Evolutionary conservation across 148 eudicot species (phyloP).

Genomic region (Nepenthes gracilis): DNA sequence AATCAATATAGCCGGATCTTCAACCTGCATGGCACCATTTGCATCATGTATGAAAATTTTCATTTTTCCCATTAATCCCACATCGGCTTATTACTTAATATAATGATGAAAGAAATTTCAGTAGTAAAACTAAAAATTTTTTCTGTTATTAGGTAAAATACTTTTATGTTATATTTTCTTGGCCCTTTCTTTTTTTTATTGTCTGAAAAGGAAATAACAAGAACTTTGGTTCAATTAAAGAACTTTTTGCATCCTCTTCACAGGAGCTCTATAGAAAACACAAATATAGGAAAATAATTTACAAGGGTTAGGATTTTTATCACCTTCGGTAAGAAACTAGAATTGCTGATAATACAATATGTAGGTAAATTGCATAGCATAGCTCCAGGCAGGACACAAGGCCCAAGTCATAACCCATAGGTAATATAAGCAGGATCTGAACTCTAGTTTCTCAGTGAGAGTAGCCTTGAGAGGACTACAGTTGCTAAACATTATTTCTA

Average conservation of each 20-base stretch:
- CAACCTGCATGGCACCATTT: conserved; percentile 4
- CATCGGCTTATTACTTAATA: too few relatives aligned
- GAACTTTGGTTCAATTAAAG: too few relatives aligned
- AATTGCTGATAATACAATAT: conserved; percentile 16
- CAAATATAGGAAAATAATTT: too few relatives aligned
- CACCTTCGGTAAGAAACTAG: conserved; percentile 24
- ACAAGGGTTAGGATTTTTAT: not conserved
- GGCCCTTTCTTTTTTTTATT: too few relatives aligned
- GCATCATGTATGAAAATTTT: not conserved
- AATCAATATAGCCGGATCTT: conserved; percentile 14
- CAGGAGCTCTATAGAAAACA: too few relatives aligned
- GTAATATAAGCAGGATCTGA: conserved; percentile 21
- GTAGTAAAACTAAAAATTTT: too few relatives aligned
- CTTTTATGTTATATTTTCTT: too few relatives aligned
- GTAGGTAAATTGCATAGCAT: conserved; percentile 23
- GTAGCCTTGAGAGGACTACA: conserved; percentile 12
- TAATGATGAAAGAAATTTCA: too few relatives aligned
- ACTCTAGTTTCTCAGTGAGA: conserved; percentile 10
- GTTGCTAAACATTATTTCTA: conserved; percentile 9
- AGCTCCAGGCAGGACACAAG: conserved; percentile 19
- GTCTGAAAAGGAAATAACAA: too few relatives aligned
- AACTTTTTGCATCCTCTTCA: too few relatives aligned
- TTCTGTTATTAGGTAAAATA: too few relatives aligned
- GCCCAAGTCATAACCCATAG: conserved; percentile 14
- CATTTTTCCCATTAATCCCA: not conserved